Conservation (phyloP, 192 early-diverging fungal genomes). For the Jimgerdemannia flammicorona region DNA sequence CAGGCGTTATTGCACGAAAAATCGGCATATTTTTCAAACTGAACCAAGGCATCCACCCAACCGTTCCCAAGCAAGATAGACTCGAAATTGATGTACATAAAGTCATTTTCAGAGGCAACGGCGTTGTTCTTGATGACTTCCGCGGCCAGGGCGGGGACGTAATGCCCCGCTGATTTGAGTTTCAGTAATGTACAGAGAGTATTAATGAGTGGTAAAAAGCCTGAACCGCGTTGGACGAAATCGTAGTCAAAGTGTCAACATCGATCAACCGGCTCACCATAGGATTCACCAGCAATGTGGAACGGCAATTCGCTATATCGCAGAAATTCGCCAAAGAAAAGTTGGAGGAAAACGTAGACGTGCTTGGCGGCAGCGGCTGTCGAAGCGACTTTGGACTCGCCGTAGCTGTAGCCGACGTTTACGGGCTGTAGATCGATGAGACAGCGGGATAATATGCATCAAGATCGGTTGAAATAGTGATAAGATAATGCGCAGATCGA, state of each 20-base stretch:
- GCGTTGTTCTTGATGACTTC: constrained; percentile 81
- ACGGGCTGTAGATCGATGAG: constrained; percentile 49
- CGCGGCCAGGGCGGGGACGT: constrained; percentile 85
- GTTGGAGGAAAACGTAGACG: constrained; percentile 89
- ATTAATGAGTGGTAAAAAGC: background rate
- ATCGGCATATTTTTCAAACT: constrained; percentile 85
- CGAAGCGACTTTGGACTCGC: constrained; percentile 62
- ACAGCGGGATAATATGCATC: background rate
- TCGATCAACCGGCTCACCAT: constrained; percentile 30
- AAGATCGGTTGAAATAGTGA: constrained; percentile 1
- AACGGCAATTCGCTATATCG: constrained; percentile 77
- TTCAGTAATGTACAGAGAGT: background rate
- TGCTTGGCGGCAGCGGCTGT: constrained; percentile 78
- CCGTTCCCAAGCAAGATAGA: constrained; percentile 91
- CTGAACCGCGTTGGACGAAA: background rate
- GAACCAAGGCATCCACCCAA: constrained; percentile 80
- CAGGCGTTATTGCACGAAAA: constrained; percentile 59
- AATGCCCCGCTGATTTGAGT: constrained; percentile 75
- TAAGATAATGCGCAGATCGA: background rate
- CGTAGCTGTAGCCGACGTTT: constrained; percentile 90
- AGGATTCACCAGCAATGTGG: constrained; percentile 85
- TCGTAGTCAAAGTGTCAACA: background rate
- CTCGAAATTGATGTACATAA: constrained; percentile 60
- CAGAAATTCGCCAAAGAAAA: constrained; percentile 86
- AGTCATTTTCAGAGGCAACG: constrained; percentile 23